Percentiles rank a stretch among this genome's conserved stretches.
These are phyloP conservation scores for Colletotrichum eleusines DNA, from an alignment of 2,329 filamentous ascomycete genomes.

Conservation along the genomic window DNA sequence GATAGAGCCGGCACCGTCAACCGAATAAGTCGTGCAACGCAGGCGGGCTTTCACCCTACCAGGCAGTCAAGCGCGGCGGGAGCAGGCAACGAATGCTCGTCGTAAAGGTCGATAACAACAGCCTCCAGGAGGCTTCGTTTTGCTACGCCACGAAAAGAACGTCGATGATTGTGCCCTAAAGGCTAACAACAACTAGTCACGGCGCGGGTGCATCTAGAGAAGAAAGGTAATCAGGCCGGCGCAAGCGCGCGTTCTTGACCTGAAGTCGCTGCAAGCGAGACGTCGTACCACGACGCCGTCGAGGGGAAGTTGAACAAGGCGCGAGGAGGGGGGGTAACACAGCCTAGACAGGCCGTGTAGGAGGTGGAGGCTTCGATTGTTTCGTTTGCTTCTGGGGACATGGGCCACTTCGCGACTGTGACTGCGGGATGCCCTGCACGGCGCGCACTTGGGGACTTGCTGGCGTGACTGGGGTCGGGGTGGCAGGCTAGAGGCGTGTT, in stretches of 20 bases:
- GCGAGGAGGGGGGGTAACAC: constrained; percentile 36
- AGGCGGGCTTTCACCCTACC: constrained; percentile 3
- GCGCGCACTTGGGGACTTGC: constrained; percentile 38
- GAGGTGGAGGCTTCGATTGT: constrained; percentile 38
- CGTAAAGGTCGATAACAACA: constrained; percentile 24
- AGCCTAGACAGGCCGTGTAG: constrained; percentile 32
- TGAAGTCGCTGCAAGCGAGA: constrained; percentile 30
- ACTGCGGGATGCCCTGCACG: constrained; percentile 38
- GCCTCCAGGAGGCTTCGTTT: constrained; percentile 9
- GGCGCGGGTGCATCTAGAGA: constrained; percentile 8
- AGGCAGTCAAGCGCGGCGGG: constrained; percentile 27
- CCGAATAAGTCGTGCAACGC: constrained; percentile 4
- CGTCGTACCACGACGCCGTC: constrained; percentile 31
- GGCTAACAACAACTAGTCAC: background rate
- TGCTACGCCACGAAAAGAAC: constrained; percentile 10
- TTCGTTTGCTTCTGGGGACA: constrained; percentile 38
- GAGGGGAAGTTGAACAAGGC: constrained; percentile 36
- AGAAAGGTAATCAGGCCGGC: constrained; percentile 25
- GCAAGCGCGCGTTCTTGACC: constrained; percentile 41
- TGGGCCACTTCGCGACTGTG: constrained; percentile 34
- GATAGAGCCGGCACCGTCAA: constrained; percentile 30
- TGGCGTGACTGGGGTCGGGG: constrained; percentile 31
- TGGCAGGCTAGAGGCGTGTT: constrained; percentile 28
- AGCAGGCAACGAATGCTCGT: constrained; percentile 14
- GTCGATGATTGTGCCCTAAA: background rate